These are phyloP conservation scores for Cercophora sp. DNA, from an alignment of 495 filamentous ascomycete genomes.

Conservation along the genomic window DNA sequence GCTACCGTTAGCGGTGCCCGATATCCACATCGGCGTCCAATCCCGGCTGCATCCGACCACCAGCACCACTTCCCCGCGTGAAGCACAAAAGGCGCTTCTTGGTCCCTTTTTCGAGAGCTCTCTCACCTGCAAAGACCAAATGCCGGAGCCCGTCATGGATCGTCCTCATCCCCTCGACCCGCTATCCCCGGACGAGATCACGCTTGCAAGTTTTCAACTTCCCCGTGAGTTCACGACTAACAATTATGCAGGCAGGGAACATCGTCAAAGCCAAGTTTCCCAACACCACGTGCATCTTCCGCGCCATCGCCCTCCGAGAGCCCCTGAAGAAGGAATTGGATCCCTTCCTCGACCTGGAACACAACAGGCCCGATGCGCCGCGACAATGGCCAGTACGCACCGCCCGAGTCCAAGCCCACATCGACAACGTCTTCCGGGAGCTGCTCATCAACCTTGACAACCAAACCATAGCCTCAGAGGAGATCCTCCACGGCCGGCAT, in stretches of 20 bases:
- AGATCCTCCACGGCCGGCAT: slow-evolving; percentile 29
- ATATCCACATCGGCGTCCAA: too few species aligned
- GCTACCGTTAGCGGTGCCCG: too few species aligned
- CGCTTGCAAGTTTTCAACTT: background rate
- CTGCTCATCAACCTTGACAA: slow-evolving; percentile 45
- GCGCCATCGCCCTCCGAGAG: slow-evolving; percentile 58
- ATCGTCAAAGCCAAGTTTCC: background rate
- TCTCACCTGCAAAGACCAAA: too few species aligned
- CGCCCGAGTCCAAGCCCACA: slow-evolving; percentile 23
- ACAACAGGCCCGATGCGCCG: background rate
- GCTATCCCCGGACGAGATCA: background rate
- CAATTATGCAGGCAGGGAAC: background rate
- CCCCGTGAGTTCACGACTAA: background rate
- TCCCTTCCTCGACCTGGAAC: slow-evolving; percentile 32
- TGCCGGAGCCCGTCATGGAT: too few species aligned
- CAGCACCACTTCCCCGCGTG: too few species aligned
- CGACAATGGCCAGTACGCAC: slow-evolving; percentile 36
- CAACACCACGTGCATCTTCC: slow-evolving; percentile 53
- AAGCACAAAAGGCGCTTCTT: too few species aligned
- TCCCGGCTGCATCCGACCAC: too few species aligned
- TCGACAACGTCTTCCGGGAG: slow-evolving; percentile 44
- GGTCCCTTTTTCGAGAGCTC: too few species aligned
- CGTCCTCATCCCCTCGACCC: background rate
- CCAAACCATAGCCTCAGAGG: slow-evolving; percentile 13
- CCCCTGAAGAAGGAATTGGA: slow-evolving; percentile 55